Evolutionary conservation across 2,329 filamentous ascomycete genomes (phyloP).

Genomic region (Epichloe aotearoae): DNA sequence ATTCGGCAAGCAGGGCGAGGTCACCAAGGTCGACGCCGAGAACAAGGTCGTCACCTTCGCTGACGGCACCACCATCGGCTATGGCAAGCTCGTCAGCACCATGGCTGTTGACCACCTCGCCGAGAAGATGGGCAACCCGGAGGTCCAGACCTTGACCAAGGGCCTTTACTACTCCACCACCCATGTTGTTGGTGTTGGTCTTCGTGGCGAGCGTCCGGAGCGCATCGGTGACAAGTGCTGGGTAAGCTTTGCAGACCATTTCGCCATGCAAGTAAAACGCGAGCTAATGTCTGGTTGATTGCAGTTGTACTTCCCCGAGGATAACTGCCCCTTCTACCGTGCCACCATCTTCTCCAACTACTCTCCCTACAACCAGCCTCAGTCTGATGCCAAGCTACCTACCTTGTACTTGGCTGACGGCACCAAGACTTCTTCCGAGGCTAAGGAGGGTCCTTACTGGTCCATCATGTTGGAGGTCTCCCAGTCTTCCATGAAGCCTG

Average conservation of each 20-base stretch:
- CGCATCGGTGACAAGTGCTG: constrained; percentile 99
- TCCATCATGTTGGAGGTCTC: constrained; percentile 99
- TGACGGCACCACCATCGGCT: constrained; percentile 79
- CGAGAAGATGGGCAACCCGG: constrained; percentile 75
- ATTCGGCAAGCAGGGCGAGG: constrained; percentile 74
- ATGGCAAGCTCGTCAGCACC: constrained; percentile 86
- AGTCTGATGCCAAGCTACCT: constrained; percentile 67
- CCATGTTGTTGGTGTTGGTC: constrained; percentile 91
- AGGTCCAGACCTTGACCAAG: constrained; percentile 73
- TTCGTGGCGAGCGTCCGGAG: constrained; percentile 82
- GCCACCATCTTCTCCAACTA: constrained; percentile 99
- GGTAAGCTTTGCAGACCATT: constrained; percentile 35
- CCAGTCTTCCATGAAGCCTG: constrained; percentile 89
- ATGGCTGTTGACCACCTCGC: constrained; percentile 90
- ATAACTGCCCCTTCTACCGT: constrained; percentile 98
- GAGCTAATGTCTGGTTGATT: not conserved
- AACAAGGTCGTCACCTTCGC: constrained; percentile 70
- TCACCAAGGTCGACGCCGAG: constrained; percentile 75
- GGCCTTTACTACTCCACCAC: constrained; percentile 93
- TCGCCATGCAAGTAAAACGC: not conserved
- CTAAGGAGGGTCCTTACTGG: constrained; percentile 92
- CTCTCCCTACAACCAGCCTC: constrained; percentile 94
- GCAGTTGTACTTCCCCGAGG: constrained; percentile 93
- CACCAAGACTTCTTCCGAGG: constrained; percentile 58
- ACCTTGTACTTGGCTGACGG: constrained; percentile 80